Evolutionary conservation across 2,329 filamentous ascomycete species (phyloP).

Genomic region (Dryadomyces quercus-mongolicae): DNA sequence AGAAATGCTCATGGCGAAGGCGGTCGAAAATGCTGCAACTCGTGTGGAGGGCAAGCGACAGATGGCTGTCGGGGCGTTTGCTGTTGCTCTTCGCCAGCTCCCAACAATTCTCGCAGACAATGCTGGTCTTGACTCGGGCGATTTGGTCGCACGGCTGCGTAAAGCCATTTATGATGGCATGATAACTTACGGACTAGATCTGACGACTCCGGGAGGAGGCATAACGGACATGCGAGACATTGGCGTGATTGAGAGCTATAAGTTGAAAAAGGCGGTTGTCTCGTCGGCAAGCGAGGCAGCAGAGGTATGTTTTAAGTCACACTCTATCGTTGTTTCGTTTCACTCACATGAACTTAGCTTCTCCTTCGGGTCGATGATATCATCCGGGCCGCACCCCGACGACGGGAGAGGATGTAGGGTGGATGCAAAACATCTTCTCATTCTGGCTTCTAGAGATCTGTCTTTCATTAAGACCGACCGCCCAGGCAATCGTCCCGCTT

Average conservation of each 20-base stretch:
- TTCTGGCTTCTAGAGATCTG: background rate
- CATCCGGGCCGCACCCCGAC: conserved; percentile 81
- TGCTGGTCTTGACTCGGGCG: conserved; percentile 88
- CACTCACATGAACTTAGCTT: conserved; percentile 38
- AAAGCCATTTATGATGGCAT: conserved; percentile 93
- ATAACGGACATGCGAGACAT: conserved; percentile 93
- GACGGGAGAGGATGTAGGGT: conserved; percentile 47
- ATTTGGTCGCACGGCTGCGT: conserved; percentile 80
- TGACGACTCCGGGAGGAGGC: conserved; percentile 79
- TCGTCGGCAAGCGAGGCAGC: conserved; percentile 92
- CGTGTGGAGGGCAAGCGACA: conserved; percentile 96
- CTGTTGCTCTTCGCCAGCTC: conserved; percentile 77
- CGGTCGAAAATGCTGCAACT: conserved; percentile 84
- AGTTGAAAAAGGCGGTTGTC: conserved; percentile 96
- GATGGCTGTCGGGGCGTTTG: conserved; percentile 82
- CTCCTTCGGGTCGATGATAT: conserved; percentile 95
- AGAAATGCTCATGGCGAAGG: conserved; percentile 99
- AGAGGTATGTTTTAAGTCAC: conserved; percentile 47
- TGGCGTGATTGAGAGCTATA: conserved; percentile 95
- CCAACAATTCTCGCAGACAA: conserved; percentile 97
- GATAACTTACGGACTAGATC: conserved; percentile 81
- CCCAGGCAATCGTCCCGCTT: background rate
- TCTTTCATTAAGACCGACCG: background rate
- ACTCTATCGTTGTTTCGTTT: background rate
- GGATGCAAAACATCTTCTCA: background rate